Base-by-base conservation (phyloP, 306 rosid species). In the Medicago arabica region DNA sequence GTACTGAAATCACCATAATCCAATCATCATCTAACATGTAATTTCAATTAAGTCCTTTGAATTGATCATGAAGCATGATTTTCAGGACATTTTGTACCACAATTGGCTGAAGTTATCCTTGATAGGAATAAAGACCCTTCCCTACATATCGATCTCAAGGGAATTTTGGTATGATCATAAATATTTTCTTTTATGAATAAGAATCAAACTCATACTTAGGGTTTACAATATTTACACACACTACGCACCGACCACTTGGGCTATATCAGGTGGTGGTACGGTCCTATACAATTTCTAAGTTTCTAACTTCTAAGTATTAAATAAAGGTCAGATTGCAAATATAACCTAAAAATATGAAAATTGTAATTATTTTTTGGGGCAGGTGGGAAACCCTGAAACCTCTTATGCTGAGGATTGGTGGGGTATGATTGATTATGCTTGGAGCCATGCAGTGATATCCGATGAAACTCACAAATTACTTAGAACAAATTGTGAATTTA, bases 311-410 rank as follows among this genome's bases (percentile, higher is more conserved):
- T 25, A 25, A 25, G 3, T 25, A 2, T 25, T 25, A 25, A 1
- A 25, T 25, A 25, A 25, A 25, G 3, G 28, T 25, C 28, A 28
- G 31, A 28, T 3, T 28, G 31, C 4, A 28, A 28, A 3, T 28
- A 28, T 28, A 28, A 28, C 4, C 31, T 28, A 1, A 3, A 28
- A 28, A 28, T 28, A 28, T 28, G 4, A 44, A 47, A 46, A 46
- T 46, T 10, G 13, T 28, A 0, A 14, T 23, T 63, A 17, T 12
- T 12, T 44, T 12, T 44, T 44, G 10, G 50, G 50, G 46, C 85
- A 93, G 98, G 53, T 93, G 78, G 98, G 98, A 1, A 93, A 93
- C 71, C 98, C 98, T 15, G 97, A 93, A 84, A 91, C 93, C 19
- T 89, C 91, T 0, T 92, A 89, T 75, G 89, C 89, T 7, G 97